Percentiles rank a stretch among this genome's conserved stretches.
These are phyloP conservation scores for Desmodesmus armatus DNA, from an alignment of 139 green algal species.

Conservation along the genomic window DNA sequence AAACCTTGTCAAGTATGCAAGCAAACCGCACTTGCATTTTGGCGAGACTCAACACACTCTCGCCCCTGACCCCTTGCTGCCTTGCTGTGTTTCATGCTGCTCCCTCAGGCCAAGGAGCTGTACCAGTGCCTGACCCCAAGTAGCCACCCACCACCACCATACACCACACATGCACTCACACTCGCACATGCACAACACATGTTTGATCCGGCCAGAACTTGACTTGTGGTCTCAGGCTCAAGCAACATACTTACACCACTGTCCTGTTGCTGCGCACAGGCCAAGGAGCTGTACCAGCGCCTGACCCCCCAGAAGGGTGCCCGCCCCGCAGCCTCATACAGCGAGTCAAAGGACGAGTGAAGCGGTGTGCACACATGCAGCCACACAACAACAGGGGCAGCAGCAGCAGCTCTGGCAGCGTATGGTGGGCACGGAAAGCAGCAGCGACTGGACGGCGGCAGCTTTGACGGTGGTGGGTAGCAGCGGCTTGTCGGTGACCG, in stretches of 20 bases:
- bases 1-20: too few species aligned
- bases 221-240: too few species aligned
- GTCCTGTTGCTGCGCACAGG: conserved; percentile 1
- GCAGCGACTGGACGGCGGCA: background rate
- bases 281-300: conserved; percentile 15
- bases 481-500: too few species aligned
- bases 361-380: background rate
- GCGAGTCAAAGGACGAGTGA: conserved; percentile 10
- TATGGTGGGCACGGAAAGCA: background rate
- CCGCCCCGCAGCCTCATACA: conserved; percentile 8
- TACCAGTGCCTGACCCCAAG: conserved; percentile 12
- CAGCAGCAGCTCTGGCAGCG: background rate
- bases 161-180: too few species aligned
- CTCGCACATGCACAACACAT: too few species aligned
- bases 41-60: background rate
- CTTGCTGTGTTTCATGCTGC: too few species aligned
- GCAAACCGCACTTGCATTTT: too few species aligned
- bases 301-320: conserved; percentile 20
- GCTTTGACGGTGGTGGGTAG: background rate
- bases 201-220: too few species aligned
- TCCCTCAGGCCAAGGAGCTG: conserved; percentile 10
- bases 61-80: background rate
- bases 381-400: background rate
- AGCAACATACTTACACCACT: background rate
- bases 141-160: background rate